Percentiles rank a stretch among this genome's conserved stretches.
phyloP scores from a whole-genome alignment of 176 grass and related monocot genomes.

The Stipa capillata region DNA sequence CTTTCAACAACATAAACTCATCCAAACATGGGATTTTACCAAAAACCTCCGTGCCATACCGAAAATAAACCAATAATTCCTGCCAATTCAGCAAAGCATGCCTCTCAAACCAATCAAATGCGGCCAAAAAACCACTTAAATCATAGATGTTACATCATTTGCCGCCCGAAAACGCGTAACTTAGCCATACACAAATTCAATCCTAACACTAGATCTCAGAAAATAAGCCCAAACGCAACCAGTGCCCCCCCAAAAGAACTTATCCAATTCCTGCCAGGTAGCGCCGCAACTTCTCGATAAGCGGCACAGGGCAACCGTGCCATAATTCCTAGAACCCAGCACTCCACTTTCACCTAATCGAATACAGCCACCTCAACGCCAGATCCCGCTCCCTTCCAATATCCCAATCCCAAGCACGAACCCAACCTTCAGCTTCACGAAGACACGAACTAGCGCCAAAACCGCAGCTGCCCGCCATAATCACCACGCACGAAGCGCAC shows the following conservation, averaged over 20 bases:
- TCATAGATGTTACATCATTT: neutral
- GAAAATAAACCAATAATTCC: neutral
- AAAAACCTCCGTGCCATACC: neutral
- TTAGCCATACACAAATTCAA: neutral
- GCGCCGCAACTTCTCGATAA: neutral
- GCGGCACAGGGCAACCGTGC: neutral
- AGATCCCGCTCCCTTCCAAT: constrained; percentile 18
- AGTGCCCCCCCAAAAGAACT: neutral
- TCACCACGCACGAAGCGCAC: neutral
- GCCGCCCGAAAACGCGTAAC: neutral
- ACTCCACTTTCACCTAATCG: neutral
- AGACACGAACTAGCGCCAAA: neutral
- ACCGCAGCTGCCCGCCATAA: neutral
- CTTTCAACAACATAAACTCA: neutral
- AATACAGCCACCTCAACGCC: neutral
- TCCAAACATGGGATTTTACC: neutral
- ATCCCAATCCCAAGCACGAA: neutral
- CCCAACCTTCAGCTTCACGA: neutral
- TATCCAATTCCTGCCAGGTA: neutral
- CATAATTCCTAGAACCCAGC: neutral
- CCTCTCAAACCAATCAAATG: neutral
- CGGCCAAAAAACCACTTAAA: neutral
- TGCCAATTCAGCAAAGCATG: neutral
- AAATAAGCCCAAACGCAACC: neutral
- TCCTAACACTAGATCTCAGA: neutral